These are phyloP conservation scores for Periglandula ipomoeae DNA, from an alignment of 2,329 filamentous ascomycete species.

Conservation along the genomic window DNA sequence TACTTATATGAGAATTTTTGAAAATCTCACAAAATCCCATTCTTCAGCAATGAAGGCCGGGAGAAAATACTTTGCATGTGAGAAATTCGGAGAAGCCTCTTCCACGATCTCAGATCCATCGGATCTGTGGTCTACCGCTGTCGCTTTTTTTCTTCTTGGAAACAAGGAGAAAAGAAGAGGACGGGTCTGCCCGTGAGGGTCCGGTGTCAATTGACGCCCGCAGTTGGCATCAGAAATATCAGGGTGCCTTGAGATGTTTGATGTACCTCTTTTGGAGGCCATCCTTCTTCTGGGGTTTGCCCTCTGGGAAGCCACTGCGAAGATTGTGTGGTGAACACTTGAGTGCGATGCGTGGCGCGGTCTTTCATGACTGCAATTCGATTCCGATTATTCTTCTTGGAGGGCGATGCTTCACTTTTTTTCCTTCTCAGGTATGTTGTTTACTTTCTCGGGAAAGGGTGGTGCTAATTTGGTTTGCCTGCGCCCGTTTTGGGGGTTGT, in stretches of 20 bases:
- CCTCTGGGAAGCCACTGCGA: slow-evolving; percentile 16
- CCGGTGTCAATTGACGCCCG: slow-evolving; percentile 14
- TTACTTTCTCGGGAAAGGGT: background rate
- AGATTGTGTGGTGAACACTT: slow-evolving; percentile 17
- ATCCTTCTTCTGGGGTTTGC: background rate
- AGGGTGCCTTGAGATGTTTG: slow-evolving; percentile 6
- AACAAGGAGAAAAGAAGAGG: slow-evolving; percentile 4
- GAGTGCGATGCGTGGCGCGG: slow-evolving; percentile 17
- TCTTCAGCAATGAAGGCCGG: background rate
- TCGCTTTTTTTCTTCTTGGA: slow-evolving; percentile 5
- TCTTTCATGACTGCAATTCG: slow-evolving; percentile 14
- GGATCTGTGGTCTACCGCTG: slow-evolving; percentile 9
- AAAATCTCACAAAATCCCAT: background rate
- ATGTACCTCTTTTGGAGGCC: background rate
- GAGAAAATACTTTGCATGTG: slow-evolving; percentile 10
- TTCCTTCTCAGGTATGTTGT: slow-evolving; percentile 10
- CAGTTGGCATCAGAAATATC: slow-evolving; percentile 17
- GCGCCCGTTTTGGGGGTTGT: background rate
- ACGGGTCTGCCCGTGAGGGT: slow-evolving; percentile 17
- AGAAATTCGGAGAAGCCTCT: slow-evolving; percentile 18
- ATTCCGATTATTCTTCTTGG: slow-evolving; percentile 17
- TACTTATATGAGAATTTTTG: background rate
- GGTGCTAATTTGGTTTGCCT: slow-evolving; percentile 7
- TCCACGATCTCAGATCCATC: slow-evolving; percentile 1
- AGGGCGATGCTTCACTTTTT: slow-evolving; percentile 15